Evolutionary conservation across 768 basidiomycete species (phyloP).

Genomic region (Tylopilus rubrobrunneus): DNA sequence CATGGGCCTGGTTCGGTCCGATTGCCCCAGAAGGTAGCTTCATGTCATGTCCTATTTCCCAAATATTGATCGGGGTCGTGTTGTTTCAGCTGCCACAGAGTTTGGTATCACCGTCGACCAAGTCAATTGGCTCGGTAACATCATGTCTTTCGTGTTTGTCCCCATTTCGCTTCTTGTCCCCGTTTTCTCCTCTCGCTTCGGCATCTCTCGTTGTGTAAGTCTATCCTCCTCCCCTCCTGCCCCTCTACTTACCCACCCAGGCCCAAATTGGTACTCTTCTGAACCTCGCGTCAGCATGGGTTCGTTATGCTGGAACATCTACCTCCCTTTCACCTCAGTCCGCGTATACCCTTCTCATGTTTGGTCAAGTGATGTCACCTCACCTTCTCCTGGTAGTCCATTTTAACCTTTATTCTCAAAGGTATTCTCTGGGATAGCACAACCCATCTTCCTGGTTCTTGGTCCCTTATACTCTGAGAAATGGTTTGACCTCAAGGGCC

Average conservation of each 20-base stretch:
- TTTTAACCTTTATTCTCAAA: conserved; percentile 22
- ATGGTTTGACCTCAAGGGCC: conserved; percentile 75
- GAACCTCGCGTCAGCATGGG: conserved; percentile 65
- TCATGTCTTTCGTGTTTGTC: conserved; percentile 58
- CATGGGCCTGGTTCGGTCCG: conserved; percentile 82
- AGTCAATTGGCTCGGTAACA: conserved; percentile 81
- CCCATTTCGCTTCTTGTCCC: conserved; percentile 61
- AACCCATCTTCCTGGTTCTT: conserved; percentile 73
- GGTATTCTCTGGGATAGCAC: conserved; percentile 61
- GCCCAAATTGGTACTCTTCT: conserved; percentile 54
- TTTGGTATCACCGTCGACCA: conserved; percentile 67
- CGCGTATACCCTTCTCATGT: conserved; percentile 62
- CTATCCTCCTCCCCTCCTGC: background rate
- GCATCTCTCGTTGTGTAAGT: conserved; percentile 61
- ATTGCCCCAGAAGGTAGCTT: conserved; percentile 63
- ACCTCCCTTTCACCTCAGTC: conserved; percentile 46
- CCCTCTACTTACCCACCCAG: conserved; percentile 32
- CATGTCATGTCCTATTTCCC: background rate
- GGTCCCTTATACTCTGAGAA: conserved; percentile 79
- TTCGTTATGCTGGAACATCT: conserved; percentile 70
- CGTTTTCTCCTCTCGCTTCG: conserved; percentile 50
- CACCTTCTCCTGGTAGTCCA: background rate
- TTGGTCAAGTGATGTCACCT: conserved; percentile 55
- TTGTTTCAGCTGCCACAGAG: conserved; percentile 48
- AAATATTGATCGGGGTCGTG: background rate